These are phyloP conservation scores for Nicotiana rustica DNA, from an alignment of 305 asterid genomes.

Conservation along the genomic window DNA sequence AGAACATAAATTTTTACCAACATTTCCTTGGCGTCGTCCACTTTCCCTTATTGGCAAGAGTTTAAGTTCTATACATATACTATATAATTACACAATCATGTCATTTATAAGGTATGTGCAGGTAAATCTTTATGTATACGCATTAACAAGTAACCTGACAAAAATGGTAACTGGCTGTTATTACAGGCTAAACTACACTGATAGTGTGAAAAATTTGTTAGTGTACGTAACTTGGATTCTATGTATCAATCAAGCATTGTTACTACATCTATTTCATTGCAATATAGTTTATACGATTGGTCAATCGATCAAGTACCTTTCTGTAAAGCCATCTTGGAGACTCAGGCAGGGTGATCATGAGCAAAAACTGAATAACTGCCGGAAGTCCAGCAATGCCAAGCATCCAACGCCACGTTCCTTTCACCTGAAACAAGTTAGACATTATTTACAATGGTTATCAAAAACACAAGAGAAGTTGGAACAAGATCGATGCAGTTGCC, in stretches of 20 bases:
- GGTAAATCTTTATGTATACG: neutral
- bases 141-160: neutral
- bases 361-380: conserved; percentile 60
- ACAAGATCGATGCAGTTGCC: neutral
- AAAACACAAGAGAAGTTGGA: too few relatives aligned
- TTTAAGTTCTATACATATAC: neutral
- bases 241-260: neutral
- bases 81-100: neutral
- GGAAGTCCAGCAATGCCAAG: conserved; percentile 74
- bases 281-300: neutral
- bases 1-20: neutral
- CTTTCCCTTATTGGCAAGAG: neutral
- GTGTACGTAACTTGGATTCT: neutral
- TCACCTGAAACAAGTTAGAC: conserved; percentile 43
- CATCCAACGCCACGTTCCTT: conserved; percentile 90
- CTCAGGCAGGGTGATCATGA: conserved; percentile 75
- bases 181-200: neutral
- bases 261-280: neutral
- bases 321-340: conserved; percentile 84
- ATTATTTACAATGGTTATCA: neutral
- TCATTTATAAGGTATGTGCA: neutral
- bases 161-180: too few relatives aligned
- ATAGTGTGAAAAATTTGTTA: neutral
- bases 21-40: neutral
- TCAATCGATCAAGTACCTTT: conserved; percentile 47